Conservation (phyloP, 2,329 filamentous ascomycete genomes). For the Diaporthe aspalathi region DNA sequence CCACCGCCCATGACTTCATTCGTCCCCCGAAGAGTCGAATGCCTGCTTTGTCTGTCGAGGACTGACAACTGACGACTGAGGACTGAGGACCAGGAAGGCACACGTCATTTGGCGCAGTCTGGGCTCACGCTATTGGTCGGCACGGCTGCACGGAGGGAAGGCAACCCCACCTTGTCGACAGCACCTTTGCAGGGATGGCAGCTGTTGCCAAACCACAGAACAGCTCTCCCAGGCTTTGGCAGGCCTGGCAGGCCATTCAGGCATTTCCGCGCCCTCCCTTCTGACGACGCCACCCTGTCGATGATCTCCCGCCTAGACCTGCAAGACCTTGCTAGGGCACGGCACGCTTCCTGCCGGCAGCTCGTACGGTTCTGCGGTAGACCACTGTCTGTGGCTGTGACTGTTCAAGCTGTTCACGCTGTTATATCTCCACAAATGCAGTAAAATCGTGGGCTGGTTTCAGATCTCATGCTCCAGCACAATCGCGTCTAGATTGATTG, state of each 20-base stretch:
- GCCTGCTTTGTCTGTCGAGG: background rate
- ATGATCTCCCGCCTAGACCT: conserved; percentile 7
- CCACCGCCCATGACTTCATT: conserved; percentile 24
- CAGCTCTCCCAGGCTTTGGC: no score
- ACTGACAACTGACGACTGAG: no score
- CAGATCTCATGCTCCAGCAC: conserved; percentile 19
- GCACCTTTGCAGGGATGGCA: conserved; percentile 2
- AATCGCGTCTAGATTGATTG: background rate
- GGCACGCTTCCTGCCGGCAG: conserved; percentile 12
- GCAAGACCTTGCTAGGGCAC: background rate
- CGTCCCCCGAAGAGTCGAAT: conserved; percentile 7
- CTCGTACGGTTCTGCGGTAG: background rate
- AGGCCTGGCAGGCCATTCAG: no score
- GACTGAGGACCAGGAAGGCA: conserved; percentile 14
- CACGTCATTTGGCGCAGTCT: conserved; percentile 20
- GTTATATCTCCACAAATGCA: conserved; percentile 5
- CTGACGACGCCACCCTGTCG: background rate
- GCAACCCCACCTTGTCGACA: background rate
- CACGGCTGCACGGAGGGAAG: background rate
- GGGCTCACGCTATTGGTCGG: background rate
- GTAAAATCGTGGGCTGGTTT: conserved; percentile 26
- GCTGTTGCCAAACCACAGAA: no score
- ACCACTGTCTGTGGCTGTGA: background rate
- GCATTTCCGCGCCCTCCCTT: background rate
- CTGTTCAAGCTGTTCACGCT: no score